phyloP scores from a whole-genome alignment of 306 rosid species.

The Cucurbita ficifolia region DNA sequence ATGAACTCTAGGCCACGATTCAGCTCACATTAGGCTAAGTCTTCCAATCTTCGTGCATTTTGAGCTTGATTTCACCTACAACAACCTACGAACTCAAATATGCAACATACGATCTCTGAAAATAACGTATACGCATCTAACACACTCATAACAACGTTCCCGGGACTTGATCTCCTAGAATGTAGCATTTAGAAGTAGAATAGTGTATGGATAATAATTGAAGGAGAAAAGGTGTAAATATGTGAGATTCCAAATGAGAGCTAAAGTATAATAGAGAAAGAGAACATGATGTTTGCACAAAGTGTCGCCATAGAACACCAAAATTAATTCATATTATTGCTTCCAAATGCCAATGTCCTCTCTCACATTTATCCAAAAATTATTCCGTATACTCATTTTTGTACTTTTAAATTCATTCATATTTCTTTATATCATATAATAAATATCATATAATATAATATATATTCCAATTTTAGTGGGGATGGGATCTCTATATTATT shows the following conservation, averaged over 20 bases:
- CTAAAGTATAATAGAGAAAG: neutral
- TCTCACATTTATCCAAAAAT: neutral
- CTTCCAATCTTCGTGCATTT: too few relatives aligned
- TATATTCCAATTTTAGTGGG: neutral
- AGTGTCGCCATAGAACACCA: neutral
- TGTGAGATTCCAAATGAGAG: neutral
- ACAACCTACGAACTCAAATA: too few relatives aligned
- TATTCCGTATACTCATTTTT: constrained; percentile 2
- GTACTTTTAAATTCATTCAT: neutral
- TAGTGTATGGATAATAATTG: neutral
- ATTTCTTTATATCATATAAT: neutral
- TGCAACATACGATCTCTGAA: neutral
- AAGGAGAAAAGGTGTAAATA: neutral
- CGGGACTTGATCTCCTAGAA: neutral
- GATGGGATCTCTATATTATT: too few relatives aligned
- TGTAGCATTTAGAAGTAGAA: neutral
- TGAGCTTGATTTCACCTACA: too few relatives aligned
- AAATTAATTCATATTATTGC: neutral
- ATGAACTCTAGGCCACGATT: too few relatives aligned
- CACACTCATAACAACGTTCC: neutral
- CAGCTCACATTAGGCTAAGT: too few relatives aligned
- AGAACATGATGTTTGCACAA: neutral
- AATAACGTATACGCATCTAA: neutral
- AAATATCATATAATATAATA: neutral
- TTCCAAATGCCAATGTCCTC: neutral